Base-by-base conservation (phyloP, 768 basidiomycete species). In the Cystobasidium ongulense region DNA sequence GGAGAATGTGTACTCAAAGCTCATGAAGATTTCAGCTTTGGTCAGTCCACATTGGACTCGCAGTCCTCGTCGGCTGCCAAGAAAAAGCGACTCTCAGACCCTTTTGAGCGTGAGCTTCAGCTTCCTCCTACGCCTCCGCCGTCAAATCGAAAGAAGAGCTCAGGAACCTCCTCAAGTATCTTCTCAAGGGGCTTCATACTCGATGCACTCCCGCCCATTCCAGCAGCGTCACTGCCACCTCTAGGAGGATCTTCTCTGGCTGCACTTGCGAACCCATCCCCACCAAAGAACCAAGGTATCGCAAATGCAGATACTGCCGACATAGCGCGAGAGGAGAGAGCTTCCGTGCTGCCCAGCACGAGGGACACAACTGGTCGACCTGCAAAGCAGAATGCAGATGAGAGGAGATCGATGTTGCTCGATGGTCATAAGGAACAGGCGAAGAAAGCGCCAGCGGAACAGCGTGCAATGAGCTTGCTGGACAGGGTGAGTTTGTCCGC, bases 1-100 rank as follows among this genome's bases (percentile, higher is more conserved):
- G 46, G 74, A 31, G 29, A 17, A 11, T 76, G 75, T 10, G 54
- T 74, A 15, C 41, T 71, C 31, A 67, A 57, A 46, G 31, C 76
- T 36, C 62, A 73, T 23, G 36, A 74, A n/a, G 73, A 71, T 36
- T 71, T 71, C 31, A 36, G 10, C 17, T 29, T 11, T 31, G 17
- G 38, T 67, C 53, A 61, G 59, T 18, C 52, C 10, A 25, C 50
- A 39, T 4, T 10, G 21, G 21, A 38, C n/a, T n/a, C 18, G 33
- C 38, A 29, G 41, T n/a, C 21, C 18, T 18, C 17, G 35, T 38
- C 23, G 15, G 65, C 7, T 3, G 18, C 7, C 65, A 67, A 17
- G 27, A 67, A 52, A n/a, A 50, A 46, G 31, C 39, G 21, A 8
- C 33, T 27, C 35, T 27, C 35, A 8, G 38, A 35, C n/a, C 33